Base-by-base conservation (phyloP, 345 rosid species). In the Eucalyptus cladocalyx region DNA sequence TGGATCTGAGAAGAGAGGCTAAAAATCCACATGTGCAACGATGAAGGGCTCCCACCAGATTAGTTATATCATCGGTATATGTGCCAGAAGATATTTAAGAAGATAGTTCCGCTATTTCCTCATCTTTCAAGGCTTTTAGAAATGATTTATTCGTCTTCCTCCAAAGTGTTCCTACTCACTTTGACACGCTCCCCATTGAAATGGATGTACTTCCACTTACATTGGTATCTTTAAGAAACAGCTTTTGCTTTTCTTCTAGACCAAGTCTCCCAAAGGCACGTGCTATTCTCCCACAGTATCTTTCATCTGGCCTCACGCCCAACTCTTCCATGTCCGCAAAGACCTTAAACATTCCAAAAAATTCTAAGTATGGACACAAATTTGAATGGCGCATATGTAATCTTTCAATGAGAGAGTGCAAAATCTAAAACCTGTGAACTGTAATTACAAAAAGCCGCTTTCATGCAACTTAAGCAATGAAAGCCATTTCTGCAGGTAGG, bases 311-410 rank as follows among this genome's bases (percentile, higher is more conserved):
- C 90, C 91, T 94, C 86, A 96, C 96, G 14, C 96, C 92, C 90
- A 97, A 90, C 93, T 96, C 99, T 92, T 97, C 99, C 99, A 97
- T 96, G 89, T 97, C 99, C 15, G 96, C 97, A 93, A 97, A 97
- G 26, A 96, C 96, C 99, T 97, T 49, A 42, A 86, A 87, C 18
- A 88, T 49, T 88, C 67, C 83, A 40, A 9, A 30, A 76, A 40
- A 76, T 37, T 76, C 16, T 5, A 37, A 6, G 47, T 37, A 76
- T 37, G 7, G 30, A 76, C 26, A 76, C 45, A 21, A 37, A 76
- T 11, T 76, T 11, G 45, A 40, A 76, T 21, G 47, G 28, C 3
- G 17, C 47, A 6, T 21, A 76, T 40, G 26, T 37, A 76, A 76
- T 76, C 47, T 76, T 11, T 40, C 28, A 21, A 76, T 40, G 30